Percentiles rank a stretch among this genome's conserved stretches.
These are phyloP conservation scores for Clarkia xantiana DNA, from an alignment of 345 rosid genomes.

Conservation along the genomic window DNA sequence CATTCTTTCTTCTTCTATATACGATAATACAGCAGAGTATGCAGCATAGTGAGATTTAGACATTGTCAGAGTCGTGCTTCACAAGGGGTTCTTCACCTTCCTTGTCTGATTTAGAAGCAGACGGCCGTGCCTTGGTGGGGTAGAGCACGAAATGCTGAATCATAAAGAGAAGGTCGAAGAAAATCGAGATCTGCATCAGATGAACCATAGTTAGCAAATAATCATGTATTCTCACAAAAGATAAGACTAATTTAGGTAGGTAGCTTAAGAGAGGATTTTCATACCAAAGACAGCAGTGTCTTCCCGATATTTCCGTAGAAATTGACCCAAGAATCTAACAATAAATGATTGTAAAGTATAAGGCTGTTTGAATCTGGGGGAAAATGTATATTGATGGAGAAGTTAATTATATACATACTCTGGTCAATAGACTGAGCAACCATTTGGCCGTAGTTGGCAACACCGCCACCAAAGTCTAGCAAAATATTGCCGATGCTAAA, in stretches of 20 bases:
- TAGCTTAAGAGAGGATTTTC: conserved; percentile 2
- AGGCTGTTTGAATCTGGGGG: not conserved
- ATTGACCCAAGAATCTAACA: conserved; percentile 88
- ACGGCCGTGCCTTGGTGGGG: conserved; percentile 24
- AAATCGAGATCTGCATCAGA: conserved; percentile 46
- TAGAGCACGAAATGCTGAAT: conserved; percentile 69
- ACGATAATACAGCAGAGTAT: not conserved
- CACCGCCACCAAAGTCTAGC: conserved; percentile 72
- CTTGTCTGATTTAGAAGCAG: conserved; percentile 15
- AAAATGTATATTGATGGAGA: conserved; percentile 3
- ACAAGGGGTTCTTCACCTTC: conserved; percentile 44
- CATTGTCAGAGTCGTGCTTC: conserved; percentile 26
- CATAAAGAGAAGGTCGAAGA: conserved; percentile 81
- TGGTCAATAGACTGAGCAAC: conserved; percentile 70
- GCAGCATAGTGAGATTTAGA: conserved; percentile 11
- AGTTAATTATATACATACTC: conserved; percentile 22
- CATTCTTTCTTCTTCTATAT: not conserved
- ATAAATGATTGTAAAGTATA: conserved; percentile 5
- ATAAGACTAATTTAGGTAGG: too few species aligned
- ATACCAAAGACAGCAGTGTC: conserved; percentile 68
- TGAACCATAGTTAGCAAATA: not conserved
- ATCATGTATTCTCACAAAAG: not conserved
- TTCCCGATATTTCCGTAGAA: conserved; percentile 92
- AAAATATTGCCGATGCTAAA: conserved; percentile 85
- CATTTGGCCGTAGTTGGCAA: conserved; percentile 64